phyloP scores from a whole-genome alignment of 768 basidiomycete genomes.

The Hirschioporus abietinus region DNA sequence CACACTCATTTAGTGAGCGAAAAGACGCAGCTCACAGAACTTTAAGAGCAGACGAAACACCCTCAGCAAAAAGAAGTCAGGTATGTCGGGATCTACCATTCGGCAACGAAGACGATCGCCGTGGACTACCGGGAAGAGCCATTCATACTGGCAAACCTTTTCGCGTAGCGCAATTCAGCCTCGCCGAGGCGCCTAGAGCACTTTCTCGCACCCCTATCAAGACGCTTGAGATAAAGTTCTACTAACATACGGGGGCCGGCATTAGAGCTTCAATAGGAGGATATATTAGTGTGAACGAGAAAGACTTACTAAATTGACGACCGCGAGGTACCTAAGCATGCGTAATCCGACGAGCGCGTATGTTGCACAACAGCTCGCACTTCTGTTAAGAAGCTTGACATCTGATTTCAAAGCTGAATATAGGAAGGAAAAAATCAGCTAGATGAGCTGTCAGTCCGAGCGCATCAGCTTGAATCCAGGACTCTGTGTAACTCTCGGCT shows the following conservation, averaged over 20 bases:
- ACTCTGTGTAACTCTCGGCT: neutral
- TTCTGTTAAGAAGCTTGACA: neutral
- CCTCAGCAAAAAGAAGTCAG: neutral
- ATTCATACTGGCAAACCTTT: constrained; percentile 25
- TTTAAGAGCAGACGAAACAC: neutral
- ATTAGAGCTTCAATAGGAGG: neutral
- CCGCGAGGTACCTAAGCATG: neutral
- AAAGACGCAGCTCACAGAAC: neutral
- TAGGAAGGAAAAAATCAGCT: neutral
- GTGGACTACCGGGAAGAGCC: constrained; percentile 58
- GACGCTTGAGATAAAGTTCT: neutral
- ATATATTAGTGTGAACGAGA: neutral
- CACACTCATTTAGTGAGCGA: too few species aligned
- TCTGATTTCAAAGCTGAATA: neutral
- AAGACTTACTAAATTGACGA: neutral
- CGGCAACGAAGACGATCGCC: constrained; percentile 71
- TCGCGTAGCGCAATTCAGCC: neutral
- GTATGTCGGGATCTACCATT: constrained; percentile 34
- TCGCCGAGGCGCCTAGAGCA: neutral
- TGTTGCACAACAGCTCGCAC: neutral
- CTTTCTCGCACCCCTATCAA: neutral
- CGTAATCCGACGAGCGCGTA: neutral
- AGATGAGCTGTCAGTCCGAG: neutral
- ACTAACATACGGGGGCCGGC: too few species aligned
- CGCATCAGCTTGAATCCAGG: too few species aligned